Percentiles rank a stretch among this genome's conserved stretches.
These are phyloP conservation scores for Plectosphaerella sp. DNA, from an alignment of 2,329 filamentous ascomycete species.

Conservation along the genomic window DNA sequence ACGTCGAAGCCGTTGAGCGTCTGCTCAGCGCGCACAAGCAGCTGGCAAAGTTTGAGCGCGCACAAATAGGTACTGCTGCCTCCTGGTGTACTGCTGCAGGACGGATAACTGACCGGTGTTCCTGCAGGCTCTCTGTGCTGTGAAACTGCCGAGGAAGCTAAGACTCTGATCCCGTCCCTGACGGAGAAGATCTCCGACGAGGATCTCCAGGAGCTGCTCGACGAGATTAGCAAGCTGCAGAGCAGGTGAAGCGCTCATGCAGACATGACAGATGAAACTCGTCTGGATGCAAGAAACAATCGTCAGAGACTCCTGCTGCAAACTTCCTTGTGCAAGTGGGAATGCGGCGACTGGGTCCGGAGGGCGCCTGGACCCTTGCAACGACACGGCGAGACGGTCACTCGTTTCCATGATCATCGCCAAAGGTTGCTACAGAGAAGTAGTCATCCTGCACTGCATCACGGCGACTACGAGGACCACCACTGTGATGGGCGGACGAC, in stretches of 20 bases:
- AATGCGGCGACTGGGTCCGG: too few species aligned
- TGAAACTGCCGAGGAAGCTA: constrained; percentile 90
- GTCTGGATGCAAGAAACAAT: not conserved
- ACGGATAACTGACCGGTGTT: not conserved
- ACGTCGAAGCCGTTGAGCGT: constrained; percentile 89
- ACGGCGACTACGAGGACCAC: too few species aligned
- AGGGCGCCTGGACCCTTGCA: too few species aligned
- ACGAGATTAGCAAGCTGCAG: constrained; percentile 82
- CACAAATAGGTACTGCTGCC: constrained; percentile 72
- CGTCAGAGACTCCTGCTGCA: not conserved
- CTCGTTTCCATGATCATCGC: too few species aligned
- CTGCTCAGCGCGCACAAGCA: constrained; percentile 75
- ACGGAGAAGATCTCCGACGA: constrained; percentile 87
- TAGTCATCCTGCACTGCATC: too few species aligned
- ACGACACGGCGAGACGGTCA: too few species aligned
- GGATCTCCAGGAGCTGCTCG: constrained; percentile 79
- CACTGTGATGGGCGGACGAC: too few species aligned
- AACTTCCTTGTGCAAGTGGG: not conserved
- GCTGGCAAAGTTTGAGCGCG: constrained; percentile 88
- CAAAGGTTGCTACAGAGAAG: not conserved
- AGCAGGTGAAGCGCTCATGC: constrained; percentile 16
- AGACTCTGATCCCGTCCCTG: constrained; percentile 87
- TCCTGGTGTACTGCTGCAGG: not conserved
- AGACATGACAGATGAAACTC: not conserved
- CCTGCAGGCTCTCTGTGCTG: constrained; percentile 79